phyloP scores from a whole-genome alignment of 768 basidiomycete genomes.

The Stropharia rugosoannulata region DNA sequence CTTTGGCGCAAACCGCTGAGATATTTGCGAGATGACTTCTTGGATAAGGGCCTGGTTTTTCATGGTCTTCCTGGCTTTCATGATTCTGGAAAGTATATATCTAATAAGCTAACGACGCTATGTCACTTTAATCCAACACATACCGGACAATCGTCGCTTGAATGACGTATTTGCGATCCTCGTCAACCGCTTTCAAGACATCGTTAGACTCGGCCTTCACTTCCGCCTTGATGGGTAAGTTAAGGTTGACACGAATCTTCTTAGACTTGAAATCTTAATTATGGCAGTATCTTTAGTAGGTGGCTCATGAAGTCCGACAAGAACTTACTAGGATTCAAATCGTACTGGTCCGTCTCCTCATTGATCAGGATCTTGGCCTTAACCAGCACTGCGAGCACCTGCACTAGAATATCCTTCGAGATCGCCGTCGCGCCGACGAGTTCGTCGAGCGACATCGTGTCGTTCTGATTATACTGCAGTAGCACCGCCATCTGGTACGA shows the following conservation, averaged over 20 bases:
- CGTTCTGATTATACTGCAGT: constrained; percentile 91
- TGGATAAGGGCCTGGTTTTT: constrained; percentile 90
- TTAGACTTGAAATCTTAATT: constrained; percentile 81
- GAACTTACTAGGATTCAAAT: constrained; percentile 73
- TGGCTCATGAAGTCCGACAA: neutral
- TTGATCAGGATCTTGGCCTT: constrained; percentile 90
- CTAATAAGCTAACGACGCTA: neutral
- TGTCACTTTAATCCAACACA: constrained; percentile 12
- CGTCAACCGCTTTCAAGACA: constrained; percentile 92
- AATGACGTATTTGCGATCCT: constrained; percentile 95
- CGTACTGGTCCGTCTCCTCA: constrained; percentile 87
- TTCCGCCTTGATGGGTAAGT: constrained; percentile 92
- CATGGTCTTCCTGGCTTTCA: constrained; percentile 95
- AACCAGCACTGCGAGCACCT: constrained; percentile 66
- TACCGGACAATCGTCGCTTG: constrained; percentile 91
- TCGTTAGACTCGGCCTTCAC: constrained; percentile 88
- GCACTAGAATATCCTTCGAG: constrained; percentile 75
- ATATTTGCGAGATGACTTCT: constrained; percentile 88
- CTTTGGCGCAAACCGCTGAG: constrained; percentile 87
- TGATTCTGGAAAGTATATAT: constrained; percentile 54
- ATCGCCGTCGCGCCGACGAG: constrained; percentile 78
- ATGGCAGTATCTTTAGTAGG: neutral
- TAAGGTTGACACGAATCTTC: constrained; percentile 91
- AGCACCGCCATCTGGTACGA: constrained; percentile 98
- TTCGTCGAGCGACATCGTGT: constrained; percentile 82